phyloP scores from a whole-genome alignment of 202 grass and related monocot species.

The Setaria italica region DNA sequence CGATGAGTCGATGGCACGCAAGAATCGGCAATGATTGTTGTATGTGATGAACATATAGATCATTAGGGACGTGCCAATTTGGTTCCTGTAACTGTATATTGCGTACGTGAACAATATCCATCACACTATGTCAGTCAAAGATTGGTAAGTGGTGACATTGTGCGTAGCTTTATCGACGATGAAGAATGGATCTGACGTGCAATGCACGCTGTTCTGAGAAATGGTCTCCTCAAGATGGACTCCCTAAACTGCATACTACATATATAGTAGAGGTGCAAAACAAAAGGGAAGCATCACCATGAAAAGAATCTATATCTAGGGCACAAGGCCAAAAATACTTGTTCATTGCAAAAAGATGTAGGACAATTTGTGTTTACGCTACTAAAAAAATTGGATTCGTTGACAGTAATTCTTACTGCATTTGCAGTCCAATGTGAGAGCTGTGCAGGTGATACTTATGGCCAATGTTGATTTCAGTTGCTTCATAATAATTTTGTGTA shows the following conservation, averaged over 20 bases:
- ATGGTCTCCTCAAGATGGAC: not conserved
- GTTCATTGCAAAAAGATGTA: not conserved
- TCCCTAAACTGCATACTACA: no score
- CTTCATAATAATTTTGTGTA: not conserved
- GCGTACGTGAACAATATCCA: no score
- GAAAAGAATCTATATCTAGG: not conserved
- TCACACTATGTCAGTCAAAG: not conserved
- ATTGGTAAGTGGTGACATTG: not conserved
- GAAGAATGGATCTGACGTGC: not conserved
- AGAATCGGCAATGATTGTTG: constrained; percentile 16
- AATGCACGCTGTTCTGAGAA: not conserved
- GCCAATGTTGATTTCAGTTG: not conserved
- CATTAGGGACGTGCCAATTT: not conserved
- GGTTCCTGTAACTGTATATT: not conserved
- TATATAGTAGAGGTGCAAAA: not conserved
- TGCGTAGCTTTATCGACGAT: not conserved
- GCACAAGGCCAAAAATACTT: not conserved
- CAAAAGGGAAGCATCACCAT: not conserved
- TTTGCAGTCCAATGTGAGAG: not conserved
- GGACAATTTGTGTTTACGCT: not conserved
- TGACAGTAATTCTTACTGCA: not conserved
- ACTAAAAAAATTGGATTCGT: not conserved
- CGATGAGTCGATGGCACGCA: constrained; percentile 23
- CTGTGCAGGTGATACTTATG: not conserved
- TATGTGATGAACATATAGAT: not conserved